Base-by-base conservation (phyloP, 2,329 filamentous ascomycete genomes). In the Periconia digitata region DNA sequence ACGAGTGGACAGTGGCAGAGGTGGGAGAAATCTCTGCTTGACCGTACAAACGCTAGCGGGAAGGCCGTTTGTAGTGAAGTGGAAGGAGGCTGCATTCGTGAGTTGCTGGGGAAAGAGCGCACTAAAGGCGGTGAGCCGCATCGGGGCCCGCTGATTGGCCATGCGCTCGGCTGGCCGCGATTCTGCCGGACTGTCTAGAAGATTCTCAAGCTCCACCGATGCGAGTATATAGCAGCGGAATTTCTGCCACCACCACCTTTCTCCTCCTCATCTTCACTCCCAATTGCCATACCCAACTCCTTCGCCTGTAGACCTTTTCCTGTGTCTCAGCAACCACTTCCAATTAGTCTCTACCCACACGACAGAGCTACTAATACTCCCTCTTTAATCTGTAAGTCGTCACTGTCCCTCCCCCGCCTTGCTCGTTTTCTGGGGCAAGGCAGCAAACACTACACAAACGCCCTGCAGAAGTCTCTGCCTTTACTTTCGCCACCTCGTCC, bases 121-220 rank as follows among this genome's bases (percentile, higher is more conserved):
- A n/a, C n/a, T 23, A 13, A 24, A 51, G 62, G 60, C 64, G 64
- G 64, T 67, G 58, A 66, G 51, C 46, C 49, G 40, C n/a, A 34
- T 23, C 43, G 24, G 46, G 40, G 32, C 44, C 50, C 18, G 23
- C 42, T 60, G 54, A 67, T 68, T 67, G 63, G 64, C 51, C 46
- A 16, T 27, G 32, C 53, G 50, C 29, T 21, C 43, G 49, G 55
- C 68, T 68, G 63, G 60, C 55, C 58, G 55, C 45, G 47, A 53
- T 69, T 68, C 64, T 68, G 61, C 64, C 62, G 54, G 49, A 52
- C 52, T 63, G 58, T 65, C 64, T 68, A 66, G 65, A 68, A 67
- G 60, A 66, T 70, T 69, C 65, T 69, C 57, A 60, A 68, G 60
- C 62, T 66, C 60, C 62, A 60, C 59, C 54, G n/a, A 57, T 42